These are phyloP conservation scores for Golubevia pallescens DNA, from an alignment of 1,284 basidiomycete genomes.

Conservation along the genomic window DNA sequence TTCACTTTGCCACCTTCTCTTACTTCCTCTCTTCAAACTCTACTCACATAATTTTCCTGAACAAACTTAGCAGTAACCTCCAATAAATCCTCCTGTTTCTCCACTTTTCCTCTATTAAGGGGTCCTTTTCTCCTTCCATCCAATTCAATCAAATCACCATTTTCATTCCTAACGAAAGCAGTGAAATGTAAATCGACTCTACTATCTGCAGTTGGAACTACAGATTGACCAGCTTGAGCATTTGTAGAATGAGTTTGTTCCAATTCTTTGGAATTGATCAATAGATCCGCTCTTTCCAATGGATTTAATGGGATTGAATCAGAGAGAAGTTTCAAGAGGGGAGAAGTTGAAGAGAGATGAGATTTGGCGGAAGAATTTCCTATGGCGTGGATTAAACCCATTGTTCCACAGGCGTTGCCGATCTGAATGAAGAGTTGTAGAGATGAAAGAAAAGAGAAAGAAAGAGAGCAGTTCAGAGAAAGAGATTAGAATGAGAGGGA, in stretches of 20 bases:
- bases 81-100: constrained; percentile 28
- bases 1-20: too few species aligned
- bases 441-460: too few species aligned
- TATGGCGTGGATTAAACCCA: constrained; percentile 56
- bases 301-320: constrained; percentile 11
- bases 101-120: constrained; percentile 17
- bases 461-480: not conserved
- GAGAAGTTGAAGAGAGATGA: constrained; percentile 20
- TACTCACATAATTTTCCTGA: constrained; percentile 45
- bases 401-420: constrained; percentile 62
- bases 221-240: constrained; percentile 47
- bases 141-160: constrained; percentile 49
- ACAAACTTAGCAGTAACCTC: constrained; percentile 38
- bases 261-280: constrained; percentile 38
- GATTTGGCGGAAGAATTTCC: constrained; percentile 36
- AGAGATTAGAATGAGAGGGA: not conserved
- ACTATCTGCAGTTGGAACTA: constrained; percentile 44
- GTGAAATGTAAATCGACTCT: constrained; percentile 56
- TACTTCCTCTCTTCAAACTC: not conserved
- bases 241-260: constrained; percentile 35
- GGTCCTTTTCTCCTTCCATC: constrained; percentile 54
- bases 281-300: constrained; percentile 23
- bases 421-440: constrained; percentile 12
- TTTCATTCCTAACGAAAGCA: constrained; percentile 45
- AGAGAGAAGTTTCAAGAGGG: constrained; percentile 27